Percentiles rank a stretch among this genome's conserved stretches.
Conservation (phyloP, 2,329 filamentous ascomycete species). For the Curvularia hawaiiensis region DNA sequence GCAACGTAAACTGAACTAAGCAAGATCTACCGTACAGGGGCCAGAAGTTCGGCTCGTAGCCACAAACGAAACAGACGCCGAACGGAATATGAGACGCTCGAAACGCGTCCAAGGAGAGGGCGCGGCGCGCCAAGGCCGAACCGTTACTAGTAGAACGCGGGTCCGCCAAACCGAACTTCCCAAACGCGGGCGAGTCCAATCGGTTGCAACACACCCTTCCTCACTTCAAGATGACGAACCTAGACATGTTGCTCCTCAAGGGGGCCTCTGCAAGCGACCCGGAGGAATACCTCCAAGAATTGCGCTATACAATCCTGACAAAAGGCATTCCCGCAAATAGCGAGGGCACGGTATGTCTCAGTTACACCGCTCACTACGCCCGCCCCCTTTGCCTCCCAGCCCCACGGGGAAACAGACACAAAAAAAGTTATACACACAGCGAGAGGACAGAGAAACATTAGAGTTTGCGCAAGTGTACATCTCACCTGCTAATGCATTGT, state of each 20-base stretch:
- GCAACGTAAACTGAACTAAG: neutral
- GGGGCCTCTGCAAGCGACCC: conserved; percentile 77
- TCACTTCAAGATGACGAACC: conserved; percentile 43
- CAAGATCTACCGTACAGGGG: neutral
- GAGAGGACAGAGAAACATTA: neutral
- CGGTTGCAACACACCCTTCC: conserved; percentile 11
- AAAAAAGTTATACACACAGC: neutral
- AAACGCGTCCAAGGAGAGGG: neutral
- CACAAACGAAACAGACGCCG: neutral
- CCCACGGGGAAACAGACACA: neutral
- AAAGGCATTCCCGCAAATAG: conserved; percentile 77
- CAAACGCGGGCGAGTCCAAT: conserved; percentile 7
- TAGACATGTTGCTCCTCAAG: conserved; percentile 80
- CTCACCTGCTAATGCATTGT: neutral
- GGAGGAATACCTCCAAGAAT: conserved; percentile 68
- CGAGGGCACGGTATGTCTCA: conserved; percentile 73
- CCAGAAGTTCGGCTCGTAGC: neutral
- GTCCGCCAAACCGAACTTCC: conserved; percentile 8
- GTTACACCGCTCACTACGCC: neutral
- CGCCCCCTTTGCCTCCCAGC: neutral
- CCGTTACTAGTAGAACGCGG: conserved; percentile 2
- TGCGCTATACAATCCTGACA: conserved; percentile 74
- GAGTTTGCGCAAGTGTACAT: neutral
- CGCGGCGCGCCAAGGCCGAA: conserved; percentile 9
- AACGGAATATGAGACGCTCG: conserved; percentile 1